Evolutionary conservation across 306 rosid species (phyloP), one percentile per base, ranked within the genome.

Genomic region (Trichosanthes cucumerina): DNA sequence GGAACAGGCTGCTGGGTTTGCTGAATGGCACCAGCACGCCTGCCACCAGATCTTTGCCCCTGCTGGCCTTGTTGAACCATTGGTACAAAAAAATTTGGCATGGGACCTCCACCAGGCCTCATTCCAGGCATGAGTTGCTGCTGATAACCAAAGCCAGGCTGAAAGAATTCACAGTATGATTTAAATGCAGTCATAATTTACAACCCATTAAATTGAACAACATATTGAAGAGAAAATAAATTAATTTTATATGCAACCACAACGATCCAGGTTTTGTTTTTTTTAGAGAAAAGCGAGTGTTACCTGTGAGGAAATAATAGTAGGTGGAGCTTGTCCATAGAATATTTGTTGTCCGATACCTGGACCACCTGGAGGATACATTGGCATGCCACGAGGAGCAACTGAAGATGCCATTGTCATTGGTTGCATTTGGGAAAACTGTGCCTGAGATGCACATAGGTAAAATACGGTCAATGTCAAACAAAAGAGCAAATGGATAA

Each of bases 41-140:
- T 88, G 79, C 99, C 99, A 83, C 99, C 98, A 56, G 97, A 95
- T 64, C 96, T 95, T 83, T 89, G 98, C 33, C 93, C 97, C 75
- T 91, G 98, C 80, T 91, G 99, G 38, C 98, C 98, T 83, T 87
- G 99, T 80, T 89, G 97, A 88, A 92, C 97, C 99, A 96, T 96
- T 82, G 99, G 97, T 79, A 96, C 79, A 82, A 91, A 96, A 84
- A 90, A 96, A 82, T 96, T 96, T 79, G 96, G 95, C 89, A 92
- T 92, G n/a, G 96, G 96, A 44, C 88, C 96, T 76, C 91, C 97
- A 66, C 97, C 98, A 54, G 98, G 98, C 86, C 98, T 95, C 93
- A 95, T 95, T 36, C 98, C 97, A 28, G 98, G 98, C 54, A 95
- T 92, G 81, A 95, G 97, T 78, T 95, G 98, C 84, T 95, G 98